Evolutionary conservation across 768 basidiomycete species (phyloP).

Genomic region (Kockovaella imperatae): DNA sequence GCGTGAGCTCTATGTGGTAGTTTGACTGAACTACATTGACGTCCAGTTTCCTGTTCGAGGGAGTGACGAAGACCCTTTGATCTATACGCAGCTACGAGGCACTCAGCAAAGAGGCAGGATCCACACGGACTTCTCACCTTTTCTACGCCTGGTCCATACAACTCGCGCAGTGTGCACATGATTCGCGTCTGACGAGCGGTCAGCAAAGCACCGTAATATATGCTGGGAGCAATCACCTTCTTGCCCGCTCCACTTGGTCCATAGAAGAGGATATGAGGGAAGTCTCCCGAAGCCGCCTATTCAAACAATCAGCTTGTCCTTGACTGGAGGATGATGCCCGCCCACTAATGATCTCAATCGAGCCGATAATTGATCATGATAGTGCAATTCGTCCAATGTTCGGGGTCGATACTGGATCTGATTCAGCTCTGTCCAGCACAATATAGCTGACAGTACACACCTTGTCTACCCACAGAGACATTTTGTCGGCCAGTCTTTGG

Average conservation of each 20-base stretch:
- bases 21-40: constrained; percentile 97
- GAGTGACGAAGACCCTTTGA: constrained; percentile 89
- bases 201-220: no score
- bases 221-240: constrained; percentile 50
- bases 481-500: no score
- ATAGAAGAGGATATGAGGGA: constrained; percentile 96
- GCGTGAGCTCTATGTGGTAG: constrained; percentile 94
- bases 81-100: constrained; percentile 83
- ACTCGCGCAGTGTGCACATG: constrained; percentile 72
- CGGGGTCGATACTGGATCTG: constrained; percentile 68
- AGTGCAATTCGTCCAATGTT: constrained; percentile 74
- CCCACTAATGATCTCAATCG: constrained; percentile 69
- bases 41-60: constrained; percentile 87
- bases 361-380: constrained; percentile 71
- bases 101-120: not conserved
- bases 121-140: constrained; percentile 53
- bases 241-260: constrained; percentile 96
- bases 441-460: constrained; percentile 42
- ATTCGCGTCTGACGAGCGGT: constrained; percentile 59
- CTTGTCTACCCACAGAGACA: constrained; percentile 55
- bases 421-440: not conserved
- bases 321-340: not conserved
- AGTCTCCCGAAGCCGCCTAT: constrained; percentile 81
- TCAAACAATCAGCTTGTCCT: not conserved
- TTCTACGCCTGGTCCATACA: constrained; percentile 87